Percentiles rank a stretch among this genome's conserved stretches.
phyloP scores from a whole-genome alignment of 805 yeast genomes.

The Candida dajiaensis region DNA sequence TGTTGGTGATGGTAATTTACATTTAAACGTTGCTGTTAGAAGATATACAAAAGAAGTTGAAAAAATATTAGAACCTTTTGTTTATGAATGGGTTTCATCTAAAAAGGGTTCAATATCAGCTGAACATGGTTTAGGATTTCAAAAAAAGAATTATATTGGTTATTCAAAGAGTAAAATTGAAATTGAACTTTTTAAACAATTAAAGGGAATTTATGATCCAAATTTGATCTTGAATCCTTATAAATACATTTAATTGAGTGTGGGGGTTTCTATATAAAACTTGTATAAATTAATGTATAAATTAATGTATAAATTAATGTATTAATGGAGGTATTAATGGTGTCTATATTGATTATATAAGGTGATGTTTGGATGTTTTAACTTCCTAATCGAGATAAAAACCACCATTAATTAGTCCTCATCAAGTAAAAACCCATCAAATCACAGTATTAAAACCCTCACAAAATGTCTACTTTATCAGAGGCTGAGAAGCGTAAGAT shows the following conservation, averaged over 20 bases:
- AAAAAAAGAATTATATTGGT: slow-evolving; percentile 83
- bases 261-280: too few relatives aligned
- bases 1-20: slow-evolving; percentile 95
- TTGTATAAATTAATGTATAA: too few relatives aligned
- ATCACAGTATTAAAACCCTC: too few relatives aligned
- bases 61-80: slow-evolving; percentile 82
- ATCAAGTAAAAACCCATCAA: too few relatives aligned
- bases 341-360: too few relatives aligned
- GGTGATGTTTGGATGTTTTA: too few relatives aligned
- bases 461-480: not conserved
- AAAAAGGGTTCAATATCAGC: slow-evolving; percentile 88
- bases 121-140: slow-evolving; percentile 97
- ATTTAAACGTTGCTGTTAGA: slow-evolving; percentile 87
- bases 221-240: slow-evolving; percentile 91
- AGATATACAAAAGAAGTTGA: slow-evolving; percentile 77
- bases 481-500: slow-evolving; percentile 23
- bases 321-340: too few relatives aligned
- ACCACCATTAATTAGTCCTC: too few relatives aligned
- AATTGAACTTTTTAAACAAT: slow-evolving; percentile 62
- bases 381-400: too few relatives aligned
- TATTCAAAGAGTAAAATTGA: slow-evolving; percentile 76
- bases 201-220: slow-evolving; percentile 85
- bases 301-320: too few relatives aligned
- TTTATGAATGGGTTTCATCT: slow-evolving; percentile 77
- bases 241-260: slow-evolving; percentile 50